Evolutionary conservation across 2,329 filamentous ascomycete genomes (phyloP).

Genomic region (Huntiella bhutanensis): DNA sequence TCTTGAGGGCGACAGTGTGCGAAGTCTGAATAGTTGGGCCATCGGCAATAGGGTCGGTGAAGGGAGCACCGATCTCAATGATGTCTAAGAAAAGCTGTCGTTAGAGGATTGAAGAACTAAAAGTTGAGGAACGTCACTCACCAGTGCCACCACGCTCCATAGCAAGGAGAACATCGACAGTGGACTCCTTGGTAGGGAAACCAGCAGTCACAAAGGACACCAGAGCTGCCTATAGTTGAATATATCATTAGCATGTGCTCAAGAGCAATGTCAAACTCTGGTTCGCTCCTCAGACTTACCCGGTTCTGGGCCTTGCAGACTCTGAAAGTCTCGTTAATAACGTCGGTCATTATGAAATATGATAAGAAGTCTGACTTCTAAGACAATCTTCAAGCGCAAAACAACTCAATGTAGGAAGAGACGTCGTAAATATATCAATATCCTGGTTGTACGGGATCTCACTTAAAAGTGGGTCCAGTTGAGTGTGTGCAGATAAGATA

Average conservation of each 20-base stretch:
- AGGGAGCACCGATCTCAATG: slow-evolving; percentile 88
- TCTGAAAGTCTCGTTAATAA: slow-evolving; percentile 38
- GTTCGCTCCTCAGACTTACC: slow-evolving; percentile 22
- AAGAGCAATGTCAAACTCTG: background rate
- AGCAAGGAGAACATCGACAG: slow-evolving; percentile 64
- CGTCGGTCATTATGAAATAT: slow-evolving; percentile 18
- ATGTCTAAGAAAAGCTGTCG: slow-evolving; percentile 34
- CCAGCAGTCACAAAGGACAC: slow-evolving; percentile 95
- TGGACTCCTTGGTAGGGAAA: slow-evolving; percentile 66
- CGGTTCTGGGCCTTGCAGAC: slow-evolving; percentile 39
- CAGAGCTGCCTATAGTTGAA: slow-evolving; percentile 46
- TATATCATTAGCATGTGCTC: background rate
- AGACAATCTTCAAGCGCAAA: too few relatives aligned
- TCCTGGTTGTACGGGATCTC: too few relatives aligned
- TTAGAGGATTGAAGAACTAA: background rate
- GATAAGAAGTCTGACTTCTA: too few relatives aligned
- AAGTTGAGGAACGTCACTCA: slow-evolving; percentile 34
- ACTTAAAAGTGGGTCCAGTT: too few relatives aligned
- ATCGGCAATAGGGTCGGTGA: slow-evolving; percentile 95
- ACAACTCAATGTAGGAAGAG: too few relatives aligned
- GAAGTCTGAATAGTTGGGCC: slow-evolving; percentile 91
- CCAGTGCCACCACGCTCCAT: slow-evolving; percentile 77
- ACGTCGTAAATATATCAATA: too few relatives aligned
- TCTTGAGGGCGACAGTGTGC: slow-evolving; percentile 75
- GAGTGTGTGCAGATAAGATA: too few relatives aligned